Evolutionary conservation across 2,329 filamentous ascomycete genomes (phyloP), one percentile per base, ranked within the genome.

Genomic region (Beauveria brongniartii): DNA sequence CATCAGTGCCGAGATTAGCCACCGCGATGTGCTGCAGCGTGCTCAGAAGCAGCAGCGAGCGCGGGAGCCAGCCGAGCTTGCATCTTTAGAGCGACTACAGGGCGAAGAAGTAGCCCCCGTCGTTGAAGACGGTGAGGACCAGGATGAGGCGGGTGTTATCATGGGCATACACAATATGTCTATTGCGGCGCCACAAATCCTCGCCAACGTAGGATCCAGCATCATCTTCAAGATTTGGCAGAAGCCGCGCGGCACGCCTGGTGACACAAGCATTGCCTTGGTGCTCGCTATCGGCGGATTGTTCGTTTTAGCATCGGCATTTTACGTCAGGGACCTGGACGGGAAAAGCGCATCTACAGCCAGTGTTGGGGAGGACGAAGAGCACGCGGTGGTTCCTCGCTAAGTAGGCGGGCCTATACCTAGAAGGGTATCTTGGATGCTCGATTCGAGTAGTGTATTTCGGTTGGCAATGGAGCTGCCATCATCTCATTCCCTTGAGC

Each of bases 81-180:
- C 37, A 16, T 47, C 55, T 22, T 26, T 59, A 4, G 37, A 59
- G 56, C 43, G 56, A 41, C 34, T 46, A n/a, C 40, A 26, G 37
- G 46, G 56, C 48, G 48, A 28, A 16, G 46, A 41, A 28, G 22
- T 51, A 24, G 28, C 34, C 3, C 12, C 48, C 16, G 48, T 48
- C 10, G 50, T 34, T 28, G 73, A 82, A 52, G 80, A 81, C n/a
- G 80, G 82, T 3, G 80, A 84, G 28, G 80, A 84, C 44, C 79
- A 84, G 2, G 89, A 92, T 68, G 89, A 94, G 70, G 91, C 92
- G 5, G 92, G 93, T 47, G 89, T 97, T 46, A 91, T 97, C 50
- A 82, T 97, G 2, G 93, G 93, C 9, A 92, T 97, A 59, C 93
- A 97, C 78, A 97, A 97, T 73, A 93, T 97, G 76, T 88, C 92